phyloP scores from a whole-genome alignment of 164 flowering plant genomes.

The Dillenia suffruticosa region DNA sequence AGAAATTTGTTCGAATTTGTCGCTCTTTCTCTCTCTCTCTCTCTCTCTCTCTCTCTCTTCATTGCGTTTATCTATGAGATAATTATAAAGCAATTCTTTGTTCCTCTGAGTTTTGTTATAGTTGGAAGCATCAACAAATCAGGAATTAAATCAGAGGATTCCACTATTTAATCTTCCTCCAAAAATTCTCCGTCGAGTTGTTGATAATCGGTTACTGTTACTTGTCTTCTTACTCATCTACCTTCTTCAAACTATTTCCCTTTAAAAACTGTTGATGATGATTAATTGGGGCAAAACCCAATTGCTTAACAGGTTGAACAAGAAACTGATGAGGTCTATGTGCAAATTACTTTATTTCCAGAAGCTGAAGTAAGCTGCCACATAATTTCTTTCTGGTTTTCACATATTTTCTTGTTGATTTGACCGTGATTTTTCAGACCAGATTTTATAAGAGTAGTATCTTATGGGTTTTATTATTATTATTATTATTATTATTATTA shows the following conservation, averaged over 20 bases:
- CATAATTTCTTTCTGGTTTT: neutral
- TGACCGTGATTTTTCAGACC: neutral
- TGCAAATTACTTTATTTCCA: slow-evolving; percentile 70
- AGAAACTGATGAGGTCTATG: slow-evolving; percentile 85
- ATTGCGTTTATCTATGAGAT: neutral
- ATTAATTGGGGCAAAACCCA: no score
- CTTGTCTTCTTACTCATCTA: neutral
- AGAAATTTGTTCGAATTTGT: no score
- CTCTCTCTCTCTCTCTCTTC: no score
- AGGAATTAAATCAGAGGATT: slow-evolving; percentile 58
- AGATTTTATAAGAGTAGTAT: neutral
- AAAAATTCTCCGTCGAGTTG: slow-evolving; percentile 73
- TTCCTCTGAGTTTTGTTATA: slow-evolving; percentile 21
- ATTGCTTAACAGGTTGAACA: slow-evolving; percentile 55
- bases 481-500: no score
- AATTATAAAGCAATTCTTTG: neutral
- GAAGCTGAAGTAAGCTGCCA: slow-evolving; percentile 51
- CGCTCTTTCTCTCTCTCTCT: no score
- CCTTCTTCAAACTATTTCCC: no score
- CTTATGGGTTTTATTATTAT: neutral
- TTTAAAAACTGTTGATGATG: no score
- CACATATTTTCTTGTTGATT: slow-evolving; percentile 1
- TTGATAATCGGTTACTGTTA: slow-evolving; percentile 54
- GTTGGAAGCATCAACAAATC: slow-evolving; percentile 84
- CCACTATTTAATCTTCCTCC: slow-evolving; percentile 60